Base-by-base conservation (phyloP, 192 early-diverging fungal species). In the Backusella psychrophila region DNA sequence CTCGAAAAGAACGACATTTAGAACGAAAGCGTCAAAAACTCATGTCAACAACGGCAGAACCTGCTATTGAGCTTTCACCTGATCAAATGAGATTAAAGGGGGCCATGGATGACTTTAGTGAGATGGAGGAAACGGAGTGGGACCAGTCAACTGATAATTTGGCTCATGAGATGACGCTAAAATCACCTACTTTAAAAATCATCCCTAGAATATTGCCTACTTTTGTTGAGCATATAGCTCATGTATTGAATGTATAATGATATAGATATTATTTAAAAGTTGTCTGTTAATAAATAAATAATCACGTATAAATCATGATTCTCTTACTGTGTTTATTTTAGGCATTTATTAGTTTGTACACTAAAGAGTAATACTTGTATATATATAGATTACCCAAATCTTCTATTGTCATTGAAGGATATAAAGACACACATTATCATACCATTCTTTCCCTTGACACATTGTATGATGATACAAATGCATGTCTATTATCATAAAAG, bases 21-120 rank as follows among this genome's bases (percentile, higher is more conserved):
- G 78, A 85, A 80, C 75, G 73, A 70, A 71, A 66, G 35, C 66
- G 83, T 72, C 73, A 74, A 73, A 70, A 81, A 79, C 29, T 74
- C 72, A 79, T 74, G 77, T 33, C 74, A 68, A 29, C 56, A n/a
- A 29, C 26, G n/a, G 35, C 65, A 7, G 31, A 56, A 46, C 29
- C 33, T 3, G 21, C 68, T n/a, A 8, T 66, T 49, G 70, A 72
- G 15, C 36, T 72, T 12, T 46, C 44, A 31, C 49, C 14, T 33
- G 36, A 66, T 31, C 33, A 31, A 8, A 46, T 56, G 5, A 72
- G 66, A 67, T 33, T 66, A 46, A 72, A 38, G 68, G 73, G 44
- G n/a, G 78, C 65, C n/a, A 66, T 85, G 17, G 77, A 85, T 35
- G 84, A 87, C 66, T 72, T 87, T 53, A 82, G 79, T 33, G 86